Evolutionary conservation across 306 rosid species (phyloP).

Genomic region (Pyrus pyrifolia): DNA sequence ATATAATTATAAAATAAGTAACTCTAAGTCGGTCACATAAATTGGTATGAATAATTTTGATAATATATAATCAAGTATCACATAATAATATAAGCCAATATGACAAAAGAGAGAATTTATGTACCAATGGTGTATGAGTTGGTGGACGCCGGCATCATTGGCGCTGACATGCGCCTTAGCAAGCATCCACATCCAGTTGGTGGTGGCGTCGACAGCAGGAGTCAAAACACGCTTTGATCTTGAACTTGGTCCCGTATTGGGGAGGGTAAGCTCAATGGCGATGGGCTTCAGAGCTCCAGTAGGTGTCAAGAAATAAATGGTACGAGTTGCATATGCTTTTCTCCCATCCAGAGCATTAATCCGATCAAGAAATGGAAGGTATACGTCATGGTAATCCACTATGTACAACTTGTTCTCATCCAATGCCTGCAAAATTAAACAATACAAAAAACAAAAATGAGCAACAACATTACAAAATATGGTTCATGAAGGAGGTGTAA

Average conservation of each 20-base stretch:
- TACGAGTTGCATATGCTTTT: slow-evolving; percentile 84
- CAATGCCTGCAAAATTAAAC: slow-evolving; percentile 46
- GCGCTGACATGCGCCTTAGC: slow-evolving; percentile 89
- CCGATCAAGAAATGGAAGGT: slow-evolving; percentile 74
- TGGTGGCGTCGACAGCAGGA: slow-evolving; percentile 68
- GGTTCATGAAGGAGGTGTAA: not conserved
- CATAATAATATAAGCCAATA: not conserved
- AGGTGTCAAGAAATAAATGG: slow-evolving; percentile 59
- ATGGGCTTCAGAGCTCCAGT: slow-evolving; percentile 70
- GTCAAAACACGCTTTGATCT: slow-evolving; percentile 62
- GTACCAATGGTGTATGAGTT: slow-evolving; percentile 90
- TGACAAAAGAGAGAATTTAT: not conserved
- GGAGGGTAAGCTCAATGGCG: slow-evolving; percentile 90
- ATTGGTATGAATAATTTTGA: not conserved
- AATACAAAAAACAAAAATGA: not conserved
- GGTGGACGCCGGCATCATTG: slow-evolving; percentile 95
- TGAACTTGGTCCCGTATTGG: slow-evolving; percentile 46
- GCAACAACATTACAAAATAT: not conserved
- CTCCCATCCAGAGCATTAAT: slow-evolving; percentile 85
- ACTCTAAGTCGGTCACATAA: not conserved
- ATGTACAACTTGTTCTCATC: slow-evolving; percentile 62
- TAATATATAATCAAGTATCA: not conserved
- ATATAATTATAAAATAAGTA: not conserved
- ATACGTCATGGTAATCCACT: slow-evolving; percentile 76
- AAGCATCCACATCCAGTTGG: slow-evolving; percentile 84